Conservation (phyloP, 2,329 filamentous ascomycete genomes). For the Cordyceps pruinosa region DNA sequence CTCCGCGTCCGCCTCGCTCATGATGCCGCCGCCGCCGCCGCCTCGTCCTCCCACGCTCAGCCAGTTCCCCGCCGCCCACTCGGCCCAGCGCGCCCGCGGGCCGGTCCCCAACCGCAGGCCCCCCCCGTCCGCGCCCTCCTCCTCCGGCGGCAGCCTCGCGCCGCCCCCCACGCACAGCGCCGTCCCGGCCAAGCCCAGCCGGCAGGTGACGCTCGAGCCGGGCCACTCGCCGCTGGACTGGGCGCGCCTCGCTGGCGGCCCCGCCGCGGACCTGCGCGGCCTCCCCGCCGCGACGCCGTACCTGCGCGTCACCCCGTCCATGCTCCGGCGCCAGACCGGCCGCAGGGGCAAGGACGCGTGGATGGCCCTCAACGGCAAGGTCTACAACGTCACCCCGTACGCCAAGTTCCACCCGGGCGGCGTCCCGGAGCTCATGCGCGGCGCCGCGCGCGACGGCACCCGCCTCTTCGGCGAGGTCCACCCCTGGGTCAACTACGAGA, state of each 20-base stretch:
- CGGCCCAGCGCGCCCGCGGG: constrained; percentile 41
- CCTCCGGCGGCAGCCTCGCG: constrained; percentile 34
- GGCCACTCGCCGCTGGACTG: constrained; percentile 95
- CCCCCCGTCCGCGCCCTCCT: constrained; percentile 21
- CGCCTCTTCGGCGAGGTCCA: constrained; percentile 60
- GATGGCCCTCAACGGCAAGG: constrained; percentile 81
- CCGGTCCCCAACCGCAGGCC: constrained; percentile 35
- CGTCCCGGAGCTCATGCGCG: constrained; percentile 61
- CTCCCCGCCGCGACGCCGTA: constrained; percentile 44
- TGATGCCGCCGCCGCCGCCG: constrained; percentile 12
- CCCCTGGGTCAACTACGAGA: constrained; percentile 67
- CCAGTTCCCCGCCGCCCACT: constrained; percentile 45
- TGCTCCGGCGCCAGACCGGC: constrained; percentile 72
- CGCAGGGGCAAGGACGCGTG: constrained; percentile 81
- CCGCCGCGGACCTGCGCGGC: constrained; percentile 60
- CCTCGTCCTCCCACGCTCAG: constrained; percentile 28
- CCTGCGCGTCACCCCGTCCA: constrained; percentile 72
- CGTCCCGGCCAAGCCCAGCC: constrained; percentile 49
- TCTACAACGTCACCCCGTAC: constrained; percentile 93
- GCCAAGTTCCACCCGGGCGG: constrained; percentile 86
- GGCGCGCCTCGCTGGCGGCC: constrained; percentile 61
- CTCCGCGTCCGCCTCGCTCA: neutral
- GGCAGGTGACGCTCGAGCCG: constrained; percentile 75
- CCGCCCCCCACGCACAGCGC: constrained; percentile 49
- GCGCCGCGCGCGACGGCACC: constrained; percentile 55